Percentiles rank a stretch among this genome's conserved stretches.
Evolutionary conservation across 225 moss, liverwort and hornwort species (phyloP).

Genomic region (Physcomitrellopsis africana): DNA sequence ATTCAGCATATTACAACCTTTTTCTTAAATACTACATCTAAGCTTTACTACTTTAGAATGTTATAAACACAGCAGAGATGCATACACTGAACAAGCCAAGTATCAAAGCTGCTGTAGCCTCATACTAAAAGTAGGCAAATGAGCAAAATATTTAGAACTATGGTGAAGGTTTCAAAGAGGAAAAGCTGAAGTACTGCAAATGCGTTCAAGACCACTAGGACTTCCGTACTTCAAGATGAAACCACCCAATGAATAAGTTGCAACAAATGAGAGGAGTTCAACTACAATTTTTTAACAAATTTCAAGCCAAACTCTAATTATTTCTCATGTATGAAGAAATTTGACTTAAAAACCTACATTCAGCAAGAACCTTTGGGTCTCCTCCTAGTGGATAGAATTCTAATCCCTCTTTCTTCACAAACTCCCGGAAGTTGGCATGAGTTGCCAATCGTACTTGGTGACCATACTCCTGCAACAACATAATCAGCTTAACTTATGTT

Average conservation of each 20-base stretch:
- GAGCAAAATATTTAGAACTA: constrained; percentile 1
- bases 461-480: constrained; percentile 57
- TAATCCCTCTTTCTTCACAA: constrained; percentile 60
- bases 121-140: background rate
- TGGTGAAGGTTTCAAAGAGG: background rate
- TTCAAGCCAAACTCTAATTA: background rate
- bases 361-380: constrained; percentile 68
- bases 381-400: constrained; percentile 68
- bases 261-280: background rate
- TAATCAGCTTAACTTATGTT: background rate
- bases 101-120: constrained; percentile 3
- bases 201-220: background rate
- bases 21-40: background rate
- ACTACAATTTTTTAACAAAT: background rate
- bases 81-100: background rate
- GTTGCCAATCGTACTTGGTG: constrained; percentile 66
- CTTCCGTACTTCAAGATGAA: constrained; percentile 11
- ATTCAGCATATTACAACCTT: background rate
- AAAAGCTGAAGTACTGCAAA: background rate
- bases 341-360: constrained; percentile 38
- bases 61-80: background rate
- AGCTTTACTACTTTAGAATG: background rate
- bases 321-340: background rate
- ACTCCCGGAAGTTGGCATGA: constrained; percentile 62
- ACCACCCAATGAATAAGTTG: background rate